These are phyloP conservation scores for Cytidiella melzeri DNA, from an alignment of 768 basidiomycete species.

Conservation along the genomic window DNA sequence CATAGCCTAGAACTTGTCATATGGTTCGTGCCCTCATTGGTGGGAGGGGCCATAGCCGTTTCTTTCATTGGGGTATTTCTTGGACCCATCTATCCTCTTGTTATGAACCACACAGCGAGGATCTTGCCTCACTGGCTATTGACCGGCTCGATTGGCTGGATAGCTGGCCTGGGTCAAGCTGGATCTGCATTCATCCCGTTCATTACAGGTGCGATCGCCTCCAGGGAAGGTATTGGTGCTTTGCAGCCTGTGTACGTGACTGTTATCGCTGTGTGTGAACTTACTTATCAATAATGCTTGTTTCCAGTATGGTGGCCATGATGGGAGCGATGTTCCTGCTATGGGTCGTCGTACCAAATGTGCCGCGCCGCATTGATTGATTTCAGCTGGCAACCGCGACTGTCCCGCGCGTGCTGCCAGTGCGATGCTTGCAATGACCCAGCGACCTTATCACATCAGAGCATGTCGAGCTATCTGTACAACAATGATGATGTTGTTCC, in stretches of 20 bases:
- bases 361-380: slow-evolving; percentile 10
- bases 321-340: slow-evolving; percentile 11
- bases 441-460: no score
- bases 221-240: slow-evolving; percentile 35
- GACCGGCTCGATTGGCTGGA: slow-evolving; percentile 41
- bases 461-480: no score
- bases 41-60: slow-evolving; percentile 47
- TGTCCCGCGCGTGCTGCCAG: no score
- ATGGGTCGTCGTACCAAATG: slow-evolving; percentile 14
- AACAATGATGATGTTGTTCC: no score
- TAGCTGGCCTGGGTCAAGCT: slow-evolving; percentile 44
- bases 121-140: slow-evolving; percentile 41
- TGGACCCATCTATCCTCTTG: slow-evolving; percentile 41
- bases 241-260: slow-evolving; percentile 43
- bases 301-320: slow-evolving; percentile 13
- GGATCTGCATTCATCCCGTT: slow-evolving; percentile 49
- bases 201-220: slow-evolving; percentile 40
- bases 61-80: slow-evolving; percentile 48
- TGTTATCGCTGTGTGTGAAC: not conserved
- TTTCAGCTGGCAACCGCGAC: no score
- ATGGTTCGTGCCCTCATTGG: slow-evolving; percentile 50
- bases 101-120: slow-evolving; percentile 35
- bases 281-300: not conserved
- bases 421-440: no score
- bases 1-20: slow-evolving; percentile 46